Conservation (phyloP, 2,329 filamentous ascomycete species). For the Ophiocordyceps australis region DNA sequence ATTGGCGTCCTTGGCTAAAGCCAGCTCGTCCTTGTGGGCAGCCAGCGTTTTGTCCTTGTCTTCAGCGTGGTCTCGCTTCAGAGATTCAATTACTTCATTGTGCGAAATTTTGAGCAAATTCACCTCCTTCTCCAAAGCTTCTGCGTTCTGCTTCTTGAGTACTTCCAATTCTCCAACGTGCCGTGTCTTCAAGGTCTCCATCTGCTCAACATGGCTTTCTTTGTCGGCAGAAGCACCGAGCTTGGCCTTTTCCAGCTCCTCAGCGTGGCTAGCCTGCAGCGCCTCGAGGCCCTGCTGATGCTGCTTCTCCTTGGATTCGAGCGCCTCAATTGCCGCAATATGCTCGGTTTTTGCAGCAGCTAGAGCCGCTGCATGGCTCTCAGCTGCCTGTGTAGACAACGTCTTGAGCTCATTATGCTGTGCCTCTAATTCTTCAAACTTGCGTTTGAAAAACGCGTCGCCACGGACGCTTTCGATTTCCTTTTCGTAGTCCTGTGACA, state of each 20-base stretch:
- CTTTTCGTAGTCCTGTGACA: conserved; percentile 44
- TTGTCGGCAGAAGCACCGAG: conserved; percentile 28
- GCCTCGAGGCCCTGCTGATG: conserved; percentile 36
- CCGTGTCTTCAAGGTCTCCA: conserved; percentile 34
- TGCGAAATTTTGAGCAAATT: conserved; percentile 24
- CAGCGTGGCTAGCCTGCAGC: conserved; percentile 35
- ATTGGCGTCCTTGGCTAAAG: conserved; percentile 11
- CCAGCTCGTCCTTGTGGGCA: conserved; percentile 12
- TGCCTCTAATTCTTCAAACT: conserved; percentile 40
- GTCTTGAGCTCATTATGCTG: conserved; percentile 33
- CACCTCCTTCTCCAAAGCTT: conserved; percentile 19
- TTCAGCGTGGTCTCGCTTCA: conserved; percentile 20
- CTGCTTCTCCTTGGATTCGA: conserved; percentile 31
- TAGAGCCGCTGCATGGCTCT: conserved; percentile 21
- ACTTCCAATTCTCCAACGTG: conserved; percentile 31
- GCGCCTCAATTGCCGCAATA: conserved; percentile 21
- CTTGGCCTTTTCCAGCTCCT: conserved; percentile 39
- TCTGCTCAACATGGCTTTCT: conserved; percentile 26
- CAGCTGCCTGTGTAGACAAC: conserved; percentile 15
- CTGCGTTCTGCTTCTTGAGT: conserved; percentile 22
- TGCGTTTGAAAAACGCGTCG: conserved; percentile 45
- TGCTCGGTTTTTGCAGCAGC: conserved; percentile 24
- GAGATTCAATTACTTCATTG: conserved; percentile 18
- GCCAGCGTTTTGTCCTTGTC: conserved; percentile 16
- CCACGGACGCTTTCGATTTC: conserved; percentile 46